phyloP scores from a whole-genome alignment of 1,139 yeast species.

The Blastobotrys niveus region DNA sequence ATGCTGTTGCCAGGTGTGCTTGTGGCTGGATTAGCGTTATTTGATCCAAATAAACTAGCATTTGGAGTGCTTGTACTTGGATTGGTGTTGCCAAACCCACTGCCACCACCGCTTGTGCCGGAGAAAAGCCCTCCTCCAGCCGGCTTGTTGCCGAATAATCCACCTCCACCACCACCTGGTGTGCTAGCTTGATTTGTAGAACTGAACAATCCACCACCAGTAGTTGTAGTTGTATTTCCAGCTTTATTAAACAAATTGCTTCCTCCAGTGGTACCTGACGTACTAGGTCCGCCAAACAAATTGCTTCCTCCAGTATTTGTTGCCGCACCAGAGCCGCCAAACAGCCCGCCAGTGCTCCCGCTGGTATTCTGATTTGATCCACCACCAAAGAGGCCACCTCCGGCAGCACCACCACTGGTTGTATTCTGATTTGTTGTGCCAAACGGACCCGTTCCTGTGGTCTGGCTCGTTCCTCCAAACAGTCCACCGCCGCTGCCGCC shows the following conservation, averaged over 20 bases:
- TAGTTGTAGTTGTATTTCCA: conserved; percentile 14
- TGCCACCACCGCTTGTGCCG: background rate
- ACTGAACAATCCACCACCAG: conserved; percentile 36
- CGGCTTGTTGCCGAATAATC: too few relatives aligned
- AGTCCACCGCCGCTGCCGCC: conserved; percentile 17
- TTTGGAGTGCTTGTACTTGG: conserved; percentile 10
- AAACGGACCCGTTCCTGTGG: conserved; percentile 20
- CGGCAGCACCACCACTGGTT: conserved; percentile 7
- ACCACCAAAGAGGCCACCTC: conserved; percentile 22
- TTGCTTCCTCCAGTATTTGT: conserved; percentile 8
- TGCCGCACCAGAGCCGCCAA: conserved; percentile 15
- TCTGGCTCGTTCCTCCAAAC: conserved; percentile 15
- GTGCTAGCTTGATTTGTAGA: conserved; percentile 9
- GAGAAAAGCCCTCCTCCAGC: too few relatives aligned
- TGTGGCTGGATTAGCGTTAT: conserved; percentile 17
- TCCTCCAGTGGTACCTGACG: conserved; percentile 7
- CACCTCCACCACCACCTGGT: too few relatives aligned
- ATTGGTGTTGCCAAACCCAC: conserved; percentile 2
- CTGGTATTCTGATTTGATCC: conserved; percentile 13
- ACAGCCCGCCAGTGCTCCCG: conserved; percentile 20
- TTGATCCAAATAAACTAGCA: conserved; percentile 32
- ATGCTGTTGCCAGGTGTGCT: background rate
- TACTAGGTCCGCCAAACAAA: background rate
- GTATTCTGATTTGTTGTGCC: conserved; percentile 18
- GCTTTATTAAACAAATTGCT: too few relatives aligned